Percentiles rank a stretch among this genome's conserved stretches.
Evolutionary conservation across 2,329 filamentous ascomycete species (phyloP).

Genomic region (Trichoderma harzianum): DNA sequence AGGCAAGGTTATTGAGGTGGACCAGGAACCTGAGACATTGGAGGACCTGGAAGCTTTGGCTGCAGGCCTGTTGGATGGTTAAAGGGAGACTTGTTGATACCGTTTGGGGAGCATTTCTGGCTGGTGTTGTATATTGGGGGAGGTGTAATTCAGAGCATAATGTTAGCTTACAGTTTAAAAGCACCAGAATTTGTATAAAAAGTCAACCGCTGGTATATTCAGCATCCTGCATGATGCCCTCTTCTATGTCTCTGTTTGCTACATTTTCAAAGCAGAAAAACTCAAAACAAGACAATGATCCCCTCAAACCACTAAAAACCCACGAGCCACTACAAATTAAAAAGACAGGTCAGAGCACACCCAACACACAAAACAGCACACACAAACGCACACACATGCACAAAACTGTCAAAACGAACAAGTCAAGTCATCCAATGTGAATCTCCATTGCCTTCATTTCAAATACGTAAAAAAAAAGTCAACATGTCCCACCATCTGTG

Average conservation of each 20-base stretch:
- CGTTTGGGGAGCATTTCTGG: not conserved
- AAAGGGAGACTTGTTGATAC: slow-evolving; percentile 10
- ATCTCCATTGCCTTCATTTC: not conserved
- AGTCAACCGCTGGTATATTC: not conserved
- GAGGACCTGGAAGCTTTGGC: slow-evolving; percentile 78
- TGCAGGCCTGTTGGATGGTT: slow-evolving; percentile 62
- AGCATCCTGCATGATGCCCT: not conserved
- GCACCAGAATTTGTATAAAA: not conserved
- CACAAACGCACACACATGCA: not conserved
- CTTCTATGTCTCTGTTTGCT: not conserved
- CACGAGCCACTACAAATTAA: not conserved
- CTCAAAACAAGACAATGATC: not conserved
- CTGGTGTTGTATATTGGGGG: not conserved
- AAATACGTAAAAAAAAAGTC: slow-evolving; percentile 6
- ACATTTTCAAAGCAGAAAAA: not conserved
- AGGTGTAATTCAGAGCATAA: not conserved
- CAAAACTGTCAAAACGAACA: not conserved
- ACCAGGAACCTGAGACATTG: slow-evolving; percentile 70
- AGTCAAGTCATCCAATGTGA: not conserved
- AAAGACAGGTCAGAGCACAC: not conserved
- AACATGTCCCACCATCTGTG: not conserved
- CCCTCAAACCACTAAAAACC: not conserved
- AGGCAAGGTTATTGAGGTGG: slow-evolving; percentile 58
- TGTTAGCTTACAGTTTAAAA: not conserved
- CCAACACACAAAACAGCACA: not conserved